Percentiles rank a stretch among this genome's conserved stretches.
These are phyloP conservation scores for Phalaenopsis hybrid DNA, from an alignment of 116 monocot species.

Conservation along the genomic window DNA sequence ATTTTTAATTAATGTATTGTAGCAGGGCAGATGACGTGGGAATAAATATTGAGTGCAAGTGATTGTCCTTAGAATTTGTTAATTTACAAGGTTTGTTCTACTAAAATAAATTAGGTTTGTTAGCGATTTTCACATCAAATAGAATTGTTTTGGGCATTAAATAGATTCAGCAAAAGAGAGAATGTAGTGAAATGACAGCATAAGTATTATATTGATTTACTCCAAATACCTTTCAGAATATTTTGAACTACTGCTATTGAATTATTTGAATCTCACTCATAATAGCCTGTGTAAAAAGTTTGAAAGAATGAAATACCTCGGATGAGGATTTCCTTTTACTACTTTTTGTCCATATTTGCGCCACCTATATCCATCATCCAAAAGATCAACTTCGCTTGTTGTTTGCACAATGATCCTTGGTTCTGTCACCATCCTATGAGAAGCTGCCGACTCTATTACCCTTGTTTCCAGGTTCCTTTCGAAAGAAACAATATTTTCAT, in stretches of 20 bases:
- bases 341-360: slow-evolving; percentile 83
- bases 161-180: background rate
- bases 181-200: background rate
- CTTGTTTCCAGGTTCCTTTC: slow-evolving; percentile 31
- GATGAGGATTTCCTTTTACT: slow-evolving; percentile 76
- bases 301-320: slow-evolving; percentile 32
- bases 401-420: slow-evolving; percentile 75
- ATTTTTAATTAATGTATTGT: no score
- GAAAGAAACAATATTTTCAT: slow-evolving; percentile 7
- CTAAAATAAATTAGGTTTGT: no score
- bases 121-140: no score
- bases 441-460: slow-evolving; percentile 26
- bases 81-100: no score
- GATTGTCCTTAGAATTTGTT: no score
- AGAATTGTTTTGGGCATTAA: background rate
- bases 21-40: no score
- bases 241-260: background rate
- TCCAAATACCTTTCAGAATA: background rate
- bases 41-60: no score
- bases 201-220: background rate
- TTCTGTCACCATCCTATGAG: slow-evolving; percentile 54
- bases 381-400: slow-evolving; percentile 75
- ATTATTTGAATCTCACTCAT: slow-evolving; percentile 6
- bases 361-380: slow-evolving; percentile 91
- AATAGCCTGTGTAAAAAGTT: background rate